Evolutionary conservation across 2,329 filamentous ascomycete species (phyloP), one percentile per base, ranked within the genome.

Genomic region (Exophiala sp.): DNA sequence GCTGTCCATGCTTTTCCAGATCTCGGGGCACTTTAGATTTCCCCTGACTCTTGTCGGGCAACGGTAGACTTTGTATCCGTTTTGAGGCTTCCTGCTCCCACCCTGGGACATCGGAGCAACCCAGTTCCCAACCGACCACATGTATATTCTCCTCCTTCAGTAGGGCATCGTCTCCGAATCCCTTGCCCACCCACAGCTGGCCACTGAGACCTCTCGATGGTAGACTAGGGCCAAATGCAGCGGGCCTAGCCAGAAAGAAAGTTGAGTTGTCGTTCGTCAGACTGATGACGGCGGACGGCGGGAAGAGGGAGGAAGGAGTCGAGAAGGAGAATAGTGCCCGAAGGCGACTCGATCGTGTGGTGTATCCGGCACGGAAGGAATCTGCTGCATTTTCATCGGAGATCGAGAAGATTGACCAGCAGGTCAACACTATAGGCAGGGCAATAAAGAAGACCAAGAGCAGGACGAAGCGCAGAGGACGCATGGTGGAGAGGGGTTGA

Each of bases 221-320:
- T 32, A 98, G 72, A 32, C 79, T 72, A 3, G 93, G 88, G 0
- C 93, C 93, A 70, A 97, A 98, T 32, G 88, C 90, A 46, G 93
- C 93, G 52, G 93, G 93, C 42, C 93, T 79, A 37, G 93, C 90
- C 48, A 95, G 77, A 71, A 98, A 98, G 60, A 94, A 95, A 10
- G 93, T 98, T 60, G 88, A 95, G 69, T 98, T 98, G 70, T 98
- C 93, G 68, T 97, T 89, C 63, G 90, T 95, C 55, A 98, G 78
- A 67, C 88, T 95, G 66, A 98, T 96, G 62, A 94, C 86, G 41
- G 93, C 93, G 58, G 93, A 95, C 2, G 90, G 90, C 3, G 91
- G 90, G 66, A 98, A 98, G 18, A 98, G 81, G 16, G 88, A 89
- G 57, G 90, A 87, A 1, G 90, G 84, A 3, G 82, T 76, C 52